These are phyloP conservation scores for Eucalyptus pauciflora DNA, from an alignment of 345 rosid species.

Conservation along the genomic window DNA sequence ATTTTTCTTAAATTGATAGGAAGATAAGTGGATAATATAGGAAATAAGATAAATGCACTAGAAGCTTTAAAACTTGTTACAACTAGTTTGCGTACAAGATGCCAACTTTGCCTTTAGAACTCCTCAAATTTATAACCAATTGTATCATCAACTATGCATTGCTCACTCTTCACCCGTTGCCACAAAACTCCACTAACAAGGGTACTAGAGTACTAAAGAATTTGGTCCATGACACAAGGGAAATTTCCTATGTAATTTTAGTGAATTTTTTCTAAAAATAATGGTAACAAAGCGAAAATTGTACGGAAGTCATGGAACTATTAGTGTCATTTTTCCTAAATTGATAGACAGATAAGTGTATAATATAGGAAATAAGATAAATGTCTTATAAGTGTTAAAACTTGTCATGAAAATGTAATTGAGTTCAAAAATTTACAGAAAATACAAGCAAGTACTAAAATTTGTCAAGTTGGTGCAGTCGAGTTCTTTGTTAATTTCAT, in stretches of 20 bases:
- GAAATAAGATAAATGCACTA: neutral
- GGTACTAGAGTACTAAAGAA: neutral
- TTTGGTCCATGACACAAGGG: neutral
- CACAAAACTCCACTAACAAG: neutral
- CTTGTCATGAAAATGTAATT: neutral
- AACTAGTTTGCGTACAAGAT: rapidly evolving
- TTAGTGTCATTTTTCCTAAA: neutral
- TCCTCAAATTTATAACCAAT: neutral
- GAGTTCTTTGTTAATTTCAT: neutral
- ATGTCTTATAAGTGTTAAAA: too few species aligned
- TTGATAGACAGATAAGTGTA: neutral
- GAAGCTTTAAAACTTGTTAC: too few species aligned
- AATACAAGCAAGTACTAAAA: too few species aligned
- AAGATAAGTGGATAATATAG: neutral
- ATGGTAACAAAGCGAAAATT: neutral
- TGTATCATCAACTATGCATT: neutral
- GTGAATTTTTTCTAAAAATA: neutral
- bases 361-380: neutral
- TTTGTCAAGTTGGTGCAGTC: neutral
- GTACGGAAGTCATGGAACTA: neutral
- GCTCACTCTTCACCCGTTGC: neutral
- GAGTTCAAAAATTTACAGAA: too few species aligned
- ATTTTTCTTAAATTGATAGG: neutral
- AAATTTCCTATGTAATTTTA: neutral
- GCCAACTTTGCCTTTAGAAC: neutral